Percentiles rank a stretch among this genome's conserved stretches.
Evolutionary conservation across 192 early-diverging fungal genomes (phyloP).

Genomic region (Coemansia sp.): DNA sequence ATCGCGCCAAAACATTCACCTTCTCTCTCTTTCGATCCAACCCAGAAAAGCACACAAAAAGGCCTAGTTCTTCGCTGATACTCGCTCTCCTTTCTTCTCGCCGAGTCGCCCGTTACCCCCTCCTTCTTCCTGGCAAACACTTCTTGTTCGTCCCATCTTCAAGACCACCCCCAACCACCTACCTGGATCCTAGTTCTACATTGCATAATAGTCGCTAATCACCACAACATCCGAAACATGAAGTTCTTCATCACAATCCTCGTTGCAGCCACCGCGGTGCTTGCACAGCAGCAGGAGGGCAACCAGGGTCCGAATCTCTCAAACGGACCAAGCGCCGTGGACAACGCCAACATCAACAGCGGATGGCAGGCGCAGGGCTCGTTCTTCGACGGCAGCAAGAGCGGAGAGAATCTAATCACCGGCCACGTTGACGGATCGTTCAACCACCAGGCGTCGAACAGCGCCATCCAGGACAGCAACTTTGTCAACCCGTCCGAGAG

Average conservation of each 20-base stretch:
- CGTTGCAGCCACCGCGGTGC: conserved; percentile 24
- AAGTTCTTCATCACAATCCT: conserved; percentile 22
- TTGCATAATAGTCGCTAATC: no score
- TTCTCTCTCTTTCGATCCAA: not conserved
- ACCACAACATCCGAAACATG: conserved; percentile 5
- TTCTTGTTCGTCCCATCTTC: not conserved
- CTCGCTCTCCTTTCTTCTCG: not conserved
- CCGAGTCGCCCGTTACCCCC: not conserved
- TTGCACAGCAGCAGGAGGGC: conserved; percentile 39
- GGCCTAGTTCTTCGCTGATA: conserved; percentile 11
- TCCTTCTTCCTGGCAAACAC: not conserved
- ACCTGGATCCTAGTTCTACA: not conserved
- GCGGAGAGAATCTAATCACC: conserved; percentile 33
- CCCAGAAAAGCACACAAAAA: not conserved
- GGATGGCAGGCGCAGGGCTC: conserved; percentile 39
- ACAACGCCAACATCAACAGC: conserved; percentile 45
- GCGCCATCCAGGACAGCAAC: conserved; percentile 40
- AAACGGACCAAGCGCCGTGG: conserved; percentile 27
- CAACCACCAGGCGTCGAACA: conserved; percentile 23
- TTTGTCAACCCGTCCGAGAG: conserved; percentile 34
- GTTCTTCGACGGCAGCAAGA: conserved; percentile 19
- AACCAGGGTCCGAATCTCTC: conserved; percentile 22
- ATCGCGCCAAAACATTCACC: no score
- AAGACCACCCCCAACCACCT: not conserved
- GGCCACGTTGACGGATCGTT: conserved; percentile 26